phyloP scores from a whole-genome alignment of 331 rosid genomes.

The Quercus lobata region DNA sequence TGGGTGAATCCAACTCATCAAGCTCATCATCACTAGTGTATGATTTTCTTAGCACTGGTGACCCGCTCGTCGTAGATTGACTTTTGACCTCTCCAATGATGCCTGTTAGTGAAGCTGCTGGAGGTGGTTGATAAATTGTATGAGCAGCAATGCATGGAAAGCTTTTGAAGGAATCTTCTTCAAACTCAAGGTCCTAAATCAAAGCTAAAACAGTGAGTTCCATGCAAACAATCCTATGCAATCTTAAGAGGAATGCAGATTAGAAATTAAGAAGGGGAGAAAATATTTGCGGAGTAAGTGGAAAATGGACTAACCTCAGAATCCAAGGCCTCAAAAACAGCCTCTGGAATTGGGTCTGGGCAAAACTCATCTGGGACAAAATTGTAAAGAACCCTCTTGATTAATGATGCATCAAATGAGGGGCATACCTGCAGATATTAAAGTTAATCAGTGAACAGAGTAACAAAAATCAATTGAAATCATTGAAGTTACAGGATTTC shows the following conservation, averaged over 20 bases:
- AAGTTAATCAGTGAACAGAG: neutral
- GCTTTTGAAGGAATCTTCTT: slow-evolving; percentile 40
- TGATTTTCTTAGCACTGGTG: slow-evolving; percentile 53
- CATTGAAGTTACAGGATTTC: neutral
- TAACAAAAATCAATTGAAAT: neutral
- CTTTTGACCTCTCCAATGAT: slow-evolving; percentile 51
- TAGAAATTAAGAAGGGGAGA: neutral
- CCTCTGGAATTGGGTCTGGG: slow-evolving; percentile 64
- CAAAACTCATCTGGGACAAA: slow-evolving; percentile 89
- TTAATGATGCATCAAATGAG: slow-evolving; percentile 50
- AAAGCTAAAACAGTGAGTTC: neutral
- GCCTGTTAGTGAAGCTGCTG: slow-evolving; percentile 41
- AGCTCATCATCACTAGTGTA: slow-evolving; percentile 88
- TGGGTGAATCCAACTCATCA: slow-evolving; percentile 78
- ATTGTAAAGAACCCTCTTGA: slow-evolving; percentile 61
- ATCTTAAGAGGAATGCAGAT: neutral
- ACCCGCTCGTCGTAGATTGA: slow-evolving; percentile 38
- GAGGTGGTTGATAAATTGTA: slow-evolving; percentile 57
- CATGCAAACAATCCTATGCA: neutral
- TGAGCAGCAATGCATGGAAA: slow-evolving; percentile 61
- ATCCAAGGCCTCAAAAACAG: slow-evolving; percentile 54
- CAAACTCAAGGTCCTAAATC: slow-evolving; percentile 47
- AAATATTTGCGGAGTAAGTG: slow-evolving; percentile 1
- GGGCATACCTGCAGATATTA: slow-evolving; percentile 65
- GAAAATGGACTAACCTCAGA: slow-evolving; percentile 50